Percentiles rank a stretch among this genome's conserved stretches.
phyloP scores from a whole-genome alignment of 352 stramenopile genomes.

The Sclerospora graminicola region DNA sequence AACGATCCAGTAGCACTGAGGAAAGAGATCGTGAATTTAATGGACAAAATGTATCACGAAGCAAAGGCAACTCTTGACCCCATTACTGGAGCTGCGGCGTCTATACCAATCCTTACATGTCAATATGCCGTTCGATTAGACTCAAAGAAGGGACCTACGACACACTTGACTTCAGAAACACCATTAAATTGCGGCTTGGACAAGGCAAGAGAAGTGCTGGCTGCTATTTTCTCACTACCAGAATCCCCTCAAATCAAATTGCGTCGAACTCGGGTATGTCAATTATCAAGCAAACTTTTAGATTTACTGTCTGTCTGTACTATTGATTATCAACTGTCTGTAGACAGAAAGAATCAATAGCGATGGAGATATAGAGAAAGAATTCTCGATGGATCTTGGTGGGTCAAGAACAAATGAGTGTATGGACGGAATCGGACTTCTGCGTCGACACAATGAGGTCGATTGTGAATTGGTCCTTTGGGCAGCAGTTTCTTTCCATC shows the following conservation, averaged over 20 bases:
- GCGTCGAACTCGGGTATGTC: constrained; percentile 12
- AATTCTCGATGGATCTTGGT: constrained; percentile 14
- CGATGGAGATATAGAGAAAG: constrained; percentile 11
- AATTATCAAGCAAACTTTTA: not conserved
- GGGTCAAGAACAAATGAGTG: constrained; percentile 12
- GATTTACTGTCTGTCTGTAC: not conserved
- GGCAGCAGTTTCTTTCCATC: constrained; percentile 19
- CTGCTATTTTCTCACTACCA: constrained; percentile 11
- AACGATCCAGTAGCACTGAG: constrained; percentile 9
- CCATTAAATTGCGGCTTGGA: constrained; percentile 18
- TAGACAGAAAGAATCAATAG: constrained; percentile 10
- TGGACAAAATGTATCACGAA: constrained; percentile 23
- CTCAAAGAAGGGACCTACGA: constrained; percentile 11
- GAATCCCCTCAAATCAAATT: constrained; percentile 7
- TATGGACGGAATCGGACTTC: constrained; percentile 13
- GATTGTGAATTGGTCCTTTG: constrained; percentile 20
- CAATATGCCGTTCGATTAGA: constrained; percentile 15
- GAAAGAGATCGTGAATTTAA: constrained; percentile 12
- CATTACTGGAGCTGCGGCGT: constrained; percentile 10
- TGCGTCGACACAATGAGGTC: constrained; percentile 12
- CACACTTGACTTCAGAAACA: constrained; percentile 17
- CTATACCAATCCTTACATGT: constrained; percentile 12
- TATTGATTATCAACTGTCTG: too few relatives aligned
- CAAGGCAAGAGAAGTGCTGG: constrained; percentile 9
- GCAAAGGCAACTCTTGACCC: constrained; percentile 15